A percentile compares a stretch with the other conserved stretches of the same genome.
Conservation (phyloP, 2,329 filamentous ascomycete species). For the Fusarium chuoi region DNA sequence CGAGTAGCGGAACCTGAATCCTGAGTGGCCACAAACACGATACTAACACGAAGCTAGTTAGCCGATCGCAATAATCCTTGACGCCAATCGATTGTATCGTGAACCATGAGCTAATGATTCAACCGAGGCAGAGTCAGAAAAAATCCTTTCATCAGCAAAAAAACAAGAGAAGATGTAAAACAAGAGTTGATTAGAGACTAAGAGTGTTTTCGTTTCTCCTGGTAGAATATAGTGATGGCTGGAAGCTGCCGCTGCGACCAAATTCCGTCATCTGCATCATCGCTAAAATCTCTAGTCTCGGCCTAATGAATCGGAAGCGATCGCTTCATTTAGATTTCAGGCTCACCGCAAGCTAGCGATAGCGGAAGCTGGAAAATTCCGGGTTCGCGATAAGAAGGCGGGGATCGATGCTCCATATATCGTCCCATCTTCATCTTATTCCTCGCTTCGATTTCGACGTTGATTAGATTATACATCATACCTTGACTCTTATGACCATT, state of each 20-base stretch:
- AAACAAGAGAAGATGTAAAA: fast-evolving
- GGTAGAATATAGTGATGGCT: background rate
- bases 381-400: background rate
- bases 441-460: background rate
- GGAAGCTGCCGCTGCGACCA: background rate
- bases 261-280: background rate
- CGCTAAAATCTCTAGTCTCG: constrained; percentile 6
- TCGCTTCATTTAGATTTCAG: constrained; percentile 14
- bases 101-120: background rate
- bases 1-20: background rate
- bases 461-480: background rate
- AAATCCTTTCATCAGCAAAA: too few species aligned
- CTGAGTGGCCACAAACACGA: fast-evolving
- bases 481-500: background rate
- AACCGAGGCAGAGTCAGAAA: background rate
- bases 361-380: constrained; percentile 3
- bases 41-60: background rate
- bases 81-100: background rate
- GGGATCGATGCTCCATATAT: background rate
- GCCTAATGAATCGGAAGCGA: background rate
- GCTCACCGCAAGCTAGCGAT: constrained; percentile 13
- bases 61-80: background rate
- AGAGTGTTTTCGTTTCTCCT: fast-evolving
- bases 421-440: background rate
- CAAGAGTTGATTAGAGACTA: fast-evolving